These are phyloP conservation scores for Blastobotrys serpentis DNA, from an alignment of 1,139 yeast genomes.

Conservation along the genomic window DNA sequence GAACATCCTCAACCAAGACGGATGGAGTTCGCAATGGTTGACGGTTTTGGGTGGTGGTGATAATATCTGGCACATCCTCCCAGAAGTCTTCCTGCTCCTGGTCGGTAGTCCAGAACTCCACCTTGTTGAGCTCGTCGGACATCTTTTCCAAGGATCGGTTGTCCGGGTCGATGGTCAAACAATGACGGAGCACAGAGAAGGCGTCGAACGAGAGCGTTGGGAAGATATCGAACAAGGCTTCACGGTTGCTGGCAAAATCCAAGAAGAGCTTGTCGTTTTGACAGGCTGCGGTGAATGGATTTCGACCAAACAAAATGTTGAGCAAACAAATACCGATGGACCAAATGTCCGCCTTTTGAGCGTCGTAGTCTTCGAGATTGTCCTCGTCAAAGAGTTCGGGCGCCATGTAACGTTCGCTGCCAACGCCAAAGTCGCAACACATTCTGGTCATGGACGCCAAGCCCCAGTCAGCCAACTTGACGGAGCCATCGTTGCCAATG, in stretches of 20 bases:
- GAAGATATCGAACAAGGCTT: conserved; percentile 87
- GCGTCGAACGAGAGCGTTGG: conserved; percentile 86
- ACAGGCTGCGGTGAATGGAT: conserved; percentile 82
- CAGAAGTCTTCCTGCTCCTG: conserved; percentile 46
- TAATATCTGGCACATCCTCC: conserved; percentile 21
- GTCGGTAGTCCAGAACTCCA: conserved; percentile 78
- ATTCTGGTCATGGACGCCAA: conserved; percentile 67
- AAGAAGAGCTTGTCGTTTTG: conserved; percentile 81
- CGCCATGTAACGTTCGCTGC: conserved; percentile 95
- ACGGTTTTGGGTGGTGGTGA: conserved; percentile 37
- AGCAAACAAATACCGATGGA: conserved; percentile 78
- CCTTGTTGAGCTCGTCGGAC: conserved; percentile 56
- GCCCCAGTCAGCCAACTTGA: conserved; percentile 91
- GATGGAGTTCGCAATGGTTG: conserved; percentile 46
- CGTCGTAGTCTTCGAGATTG: conserved; percentile 65
- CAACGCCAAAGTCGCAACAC: conserved; percentile 83
- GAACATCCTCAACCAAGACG: conserved; percentile 19
- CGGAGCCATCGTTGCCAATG: conserved; percentile 63
- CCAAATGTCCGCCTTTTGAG: conserved; percentile 91
- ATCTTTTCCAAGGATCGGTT: conserved; percentile 68
- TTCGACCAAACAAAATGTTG: conserved; percentile 83
- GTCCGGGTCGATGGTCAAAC: conserved; percentile 82
- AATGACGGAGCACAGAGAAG: conserved; percentile 74
- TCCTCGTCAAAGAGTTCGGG: conserved; percentile 69
- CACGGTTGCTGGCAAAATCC: conserved; percentile 85